Base-by-base conservation (phyloP, 768 basidiomycete genomes). In the Chlorophyllum brunneum region DNA sequence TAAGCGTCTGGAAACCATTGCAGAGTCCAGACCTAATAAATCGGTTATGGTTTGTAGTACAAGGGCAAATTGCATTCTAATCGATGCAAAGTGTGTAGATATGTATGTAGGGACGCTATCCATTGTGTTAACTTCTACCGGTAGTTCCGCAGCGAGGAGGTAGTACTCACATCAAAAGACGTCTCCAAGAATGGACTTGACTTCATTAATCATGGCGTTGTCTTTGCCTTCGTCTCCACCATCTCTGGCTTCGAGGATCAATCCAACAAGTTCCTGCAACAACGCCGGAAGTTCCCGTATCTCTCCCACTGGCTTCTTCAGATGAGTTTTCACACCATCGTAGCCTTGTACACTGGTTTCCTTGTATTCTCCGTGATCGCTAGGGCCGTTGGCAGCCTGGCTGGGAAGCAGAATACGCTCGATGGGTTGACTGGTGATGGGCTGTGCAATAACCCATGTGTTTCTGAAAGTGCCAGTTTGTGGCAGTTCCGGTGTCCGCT, bases 291-390 rank as follows among this genome's bases (percentile, higher is more conserved):
- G 53, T 52, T 63, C 58, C 4, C 42, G 53, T n/a, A 61, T 58
- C 1, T 56, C 63, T 15, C 58, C 63, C 22, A 69, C 65, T 3
- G 65, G 61, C 9, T 48, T 48, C 58, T 61, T 59, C 53, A 74
- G 47, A 47, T 57, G 59, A 52, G 55, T 67, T 43, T 50, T 57
- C 23, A 56, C 56, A 47, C 67, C 66, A 36, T 65, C 62, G 54
- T 67, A 72, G 11, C 71, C 71, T 40, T 68, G 65, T 10, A 74
- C 66, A 24, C 70, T 65, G 10, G 66, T 64, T 57, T 71, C 63
- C 37, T 56, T 54, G 31, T 58, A 59, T 45, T 62, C 59, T 2
- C 46, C 50, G 2, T 54, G 54, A 26, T 61, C 50, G 2, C 51
- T 55, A 5, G 55, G 51, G 11, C 47, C 37, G 5, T 44, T 46